phyloP scores from a whole-genome alignment of 352 stramenopile species.

The Globisporangium heterothallicum region DNA sequence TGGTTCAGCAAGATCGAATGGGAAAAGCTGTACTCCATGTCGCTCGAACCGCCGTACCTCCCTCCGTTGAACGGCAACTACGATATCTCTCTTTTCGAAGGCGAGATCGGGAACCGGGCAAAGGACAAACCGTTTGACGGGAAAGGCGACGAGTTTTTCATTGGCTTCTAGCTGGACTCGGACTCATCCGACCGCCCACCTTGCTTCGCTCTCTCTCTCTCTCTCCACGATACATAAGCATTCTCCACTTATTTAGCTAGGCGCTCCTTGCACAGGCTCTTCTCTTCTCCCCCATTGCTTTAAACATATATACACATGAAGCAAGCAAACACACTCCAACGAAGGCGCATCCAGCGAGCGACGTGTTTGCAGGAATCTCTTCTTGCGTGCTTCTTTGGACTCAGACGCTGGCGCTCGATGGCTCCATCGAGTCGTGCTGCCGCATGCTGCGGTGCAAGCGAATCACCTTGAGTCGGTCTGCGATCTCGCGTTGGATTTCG shows the following conservation, averaged over 20 bases:
- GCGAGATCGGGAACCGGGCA: conserved; percentile 60
- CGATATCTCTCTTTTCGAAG: conserved; percentile 76
- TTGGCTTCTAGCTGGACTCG: conserved; percentile 60
- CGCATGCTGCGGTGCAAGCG: conserved; percentile 24
- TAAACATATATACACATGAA: too few species aligned
- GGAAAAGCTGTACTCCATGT: conserved; percentile 60
- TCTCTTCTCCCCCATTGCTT: background rate
- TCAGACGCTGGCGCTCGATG: conserved; percentile 65
- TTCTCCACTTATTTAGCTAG: background rate
- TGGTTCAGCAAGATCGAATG: conserved; percentile 76
- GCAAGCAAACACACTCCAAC: too few species aligned
- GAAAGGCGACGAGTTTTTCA: conserved; percentile 58
- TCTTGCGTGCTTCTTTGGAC: too few species aligned
- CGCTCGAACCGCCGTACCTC: conserved; percentile 58
- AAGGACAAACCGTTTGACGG: conserved; percentile 70
- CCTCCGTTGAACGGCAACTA: conserved; percentile 54
- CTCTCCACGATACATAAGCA: conserved; percentile 2
- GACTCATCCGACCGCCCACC: too few species aligned
- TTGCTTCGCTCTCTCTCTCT: background rate
- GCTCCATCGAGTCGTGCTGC: conserved; percentile 43
- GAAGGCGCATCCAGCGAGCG: too few species aligned
- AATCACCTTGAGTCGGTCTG: conserved; percentile 33
- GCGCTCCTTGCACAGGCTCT: background rate
- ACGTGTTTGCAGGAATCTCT: too few species aligned
- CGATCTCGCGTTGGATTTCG: conserved; percentile 48